These are phyloP conservation scores for Fusarium oxysporum DNA, from an alignment of 2,329 filamentous ascomycete genomes.

Conservation along the genomic window DNA sequence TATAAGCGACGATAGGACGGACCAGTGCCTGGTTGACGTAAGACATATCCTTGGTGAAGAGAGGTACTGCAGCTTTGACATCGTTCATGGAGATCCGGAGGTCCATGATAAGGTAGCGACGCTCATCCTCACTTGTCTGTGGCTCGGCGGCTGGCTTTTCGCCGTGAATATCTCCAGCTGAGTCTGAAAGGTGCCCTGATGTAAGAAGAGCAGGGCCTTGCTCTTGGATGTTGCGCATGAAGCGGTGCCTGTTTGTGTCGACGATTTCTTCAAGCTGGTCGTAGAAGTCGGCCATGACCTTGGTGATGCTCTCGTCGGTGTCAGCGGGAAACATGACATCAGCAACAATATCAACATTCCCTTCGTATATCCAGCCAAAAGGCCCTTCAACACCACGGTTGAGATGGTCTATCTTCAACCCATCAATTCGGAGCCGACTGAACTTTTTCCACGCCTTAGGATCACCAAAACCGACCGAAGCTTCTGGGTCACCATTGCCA, in stretches of 20 bases:
- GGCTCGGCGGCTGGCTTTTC: conserved; percentile 12
- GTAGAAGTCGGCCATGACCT: conserved; percentile 97
- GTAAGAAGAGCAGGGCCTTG: conserved; percentile 44
- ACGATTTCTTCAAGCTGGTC: conserved; percentile 95
- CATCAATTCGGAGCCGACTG: conserved; percentile 90
- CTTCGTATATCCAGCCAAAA: conserved; percentile 98
- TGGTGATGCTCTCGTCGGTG: conserved; percentile 86
- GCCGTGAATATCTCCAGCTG: conserved; percentile 31
- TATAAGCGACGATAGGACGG: conserved; percentile 96
- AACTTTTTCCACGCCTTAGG: conserved; percentile 93
- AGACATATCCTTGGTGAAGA: conserved; percentile 91
- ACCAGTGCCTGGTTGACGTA: conserved; percentile 97
- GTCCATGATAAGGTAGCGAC: conserved; percentile 91
- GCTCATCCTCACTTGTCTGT: conserved; percentile 64
- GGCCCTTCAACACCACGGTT: conserved; percentile 93
- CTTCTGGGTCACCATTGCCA: conserved; percentile 61
- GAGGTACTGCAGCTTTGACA: conserved; percentile 89
- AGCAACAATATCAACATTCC: conserved; percentile 94
- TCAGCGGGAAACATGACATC: conserved; percentile 96
- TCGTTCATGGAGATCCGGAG: conserved; percentile 95
- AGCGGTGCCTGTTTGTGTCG: conserved; percentile 76
- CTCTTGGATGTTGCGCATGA: conserved; percentile 63
- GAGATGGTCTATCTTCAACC: conserved; percentile 92
- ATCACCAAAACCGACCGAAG: conserved; percentile 69
- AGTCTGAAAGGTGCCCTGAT: conserved; percentile 51